Conservation (phyloP, 805 yeast genomes). For the Candida xiaguanensis region DNA sequence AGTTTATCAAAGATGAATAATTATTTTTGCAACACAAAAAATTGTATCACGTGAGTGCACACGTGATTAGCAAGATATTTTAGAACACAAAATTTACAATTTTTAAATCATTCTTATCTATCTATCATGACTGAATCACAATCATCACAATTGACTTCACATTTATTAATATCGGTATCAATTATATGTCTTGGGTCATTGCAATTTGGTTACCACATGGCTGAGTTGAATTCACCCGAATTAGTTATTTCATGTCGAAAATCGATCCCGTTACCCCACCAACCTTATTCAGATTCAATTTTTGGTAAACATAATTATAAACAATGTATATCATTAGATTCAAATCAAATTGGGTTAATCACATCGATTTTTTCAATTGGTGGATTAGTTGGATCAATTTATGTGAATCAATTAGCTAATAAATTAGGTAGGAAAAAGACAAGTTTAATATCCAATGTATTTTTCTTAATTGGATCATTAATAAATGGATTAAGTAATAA, state of each 20-base stretch:
- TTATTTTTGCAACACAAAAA: too few species aligned
- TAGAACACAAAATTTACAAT: neutral
- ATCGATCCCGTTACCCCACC: slow-evolving; percentile 23
- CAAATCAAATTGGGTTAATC: slow-evolving; percentile 61
- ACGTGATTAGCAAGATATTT: neutral
- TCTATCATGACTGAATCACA: neutral
- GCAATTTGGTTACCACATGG: slow-evolving; percentile 93
- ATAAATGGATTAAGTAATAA: slow-evolving; percentile 50
- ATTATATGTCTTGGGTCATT: slow-evolving; percentile 74
- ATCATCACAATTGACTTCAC: slow-evolving; percentile 18
- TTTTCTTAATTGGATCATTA: slow-evolving; percentile 60
- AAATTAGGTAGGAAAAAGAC: slow-evolving; percentile 58
- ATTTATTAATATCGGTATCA: slow-evolving; percentile 42
- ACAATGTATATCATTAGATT: slow-evolving; percentile 57
- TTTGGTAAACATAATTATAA: slow-evolving; percentile 36
- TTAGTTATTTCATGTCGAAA: slow-evolving; percentile 57
- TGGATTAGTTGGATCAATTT: slow-evolving; percentile 70
- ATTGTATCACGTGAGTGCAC: too few species aligned
- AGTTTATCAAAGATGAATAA: too few species aligned
- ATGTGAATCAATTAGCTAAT: slow-evolving; percentile 65
- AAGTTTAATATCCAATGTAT: slow-evolving; percentile 46
- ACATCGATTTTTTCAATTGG: slow-evolving; percentile 83
- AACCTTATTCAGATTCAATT: slow-evolving; percentile 34
- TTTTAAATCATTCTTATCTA: neutral
- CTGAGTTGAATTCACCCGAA: slow-evolving; percentile 91